These are phyloP conservation scores for Dryadomyces quercivorus DNA, from an alignment of 2,329 filamentous ascomycete species.

Conservation along the genomic window DNA sequence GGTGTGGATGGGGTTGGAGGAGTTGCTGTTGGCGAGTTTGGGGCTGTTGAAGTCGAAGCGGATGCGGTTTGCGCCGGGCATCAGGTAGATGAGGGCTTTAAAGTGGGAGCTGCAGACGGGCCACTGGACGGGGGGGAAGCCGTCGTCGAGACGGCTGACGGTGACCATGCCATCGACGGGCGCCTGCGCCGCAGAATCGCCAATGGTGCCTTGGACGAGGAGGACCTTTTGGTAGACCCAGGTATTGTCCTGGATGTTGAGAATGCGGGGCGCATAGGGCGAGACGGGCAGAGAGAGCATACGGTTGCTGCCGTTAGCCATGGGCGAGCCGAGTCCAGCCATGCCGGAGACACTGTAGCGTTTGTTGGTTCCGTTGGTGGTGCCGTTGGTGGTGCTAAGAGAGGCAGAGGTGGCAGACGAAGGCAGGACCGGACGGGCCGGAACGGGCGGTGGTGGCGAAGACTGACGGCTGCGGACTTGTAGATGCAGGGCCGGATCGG, in stretches of 20 bases:
- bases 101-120: conserved; percentile 83
- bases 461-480: conserved; percentile 34
- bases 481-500: conserved; percentile 53
- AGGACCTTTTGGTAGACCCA: conserved; percentile 92
- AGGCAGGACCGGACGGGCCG: conserved; percentile 23
- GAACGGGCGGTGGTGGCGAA: conserved; percentile 19
- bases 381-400: background rate
- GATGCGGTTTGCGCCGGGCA: conserved; percentile 78
- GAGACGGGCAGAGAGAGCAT: conserved; percentile 49
- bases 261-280: conserved; percentile 66
- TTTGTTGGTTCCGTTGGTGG: conserved; percentile 21
- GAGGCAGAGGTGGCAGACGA: conserved; percentile 16
- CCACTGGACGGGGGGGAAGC: conserved; percentile 73
- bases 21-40: conserved; percentile 59
- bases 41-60: conserved; percentile 81
- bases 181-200: conserved; percentile 53
- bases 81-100: conserved; percentile 83
- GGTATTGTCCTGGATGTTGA: conserved; percentile 68
- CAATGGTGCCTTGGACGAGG: conserved; percentile 69
- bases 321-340: conserved; percentile 46
- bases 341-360: conserved; percentile 54
- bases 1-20: conserved; percentile 59
- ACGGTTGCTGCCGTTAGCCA: conserved; percentile 40
- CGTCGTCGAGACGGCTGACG: conserved; percentile 71
- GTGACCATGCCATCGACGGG: conserved; percentile 68